A percentile compares a stretch with the other conserved stretches of the same genome.
These are phyloP conservation scores for Parietichytrium sp. DNA, from an alignment of 108 stramenopile species.

Conservation along the genomic window DNA sequence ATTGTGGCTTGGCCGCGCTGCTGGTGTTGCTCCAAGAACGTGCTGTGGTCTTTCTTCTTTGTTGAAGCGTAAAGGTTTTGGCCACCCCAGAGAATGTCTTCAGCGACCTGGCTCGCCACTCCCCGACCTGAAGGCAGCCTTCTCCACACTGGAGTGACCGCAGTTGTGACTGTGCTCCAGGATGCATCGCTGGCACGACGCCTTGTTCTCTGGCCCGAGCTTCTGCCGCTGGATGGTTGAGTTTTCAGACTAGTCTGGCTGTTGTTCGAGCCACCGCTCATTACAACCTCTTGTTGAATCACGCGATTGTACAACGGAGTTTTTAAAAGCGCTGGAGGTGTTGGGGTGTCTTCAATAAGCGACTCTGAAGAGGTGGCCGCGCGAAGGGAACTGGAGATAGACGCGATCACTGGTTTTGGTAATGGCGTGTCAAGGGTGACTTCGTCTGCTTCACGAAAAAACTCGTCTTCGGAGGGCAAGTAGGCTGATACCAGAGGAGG, in stretches of 20 bases:
- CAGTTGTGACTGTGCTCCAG: conserved; percentile 10
- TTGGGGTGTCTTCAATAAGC: no score
- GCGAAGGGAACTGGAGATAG: neutral
- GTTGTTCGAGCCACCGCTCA: neutral
- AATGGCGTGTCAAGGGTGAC: no score
- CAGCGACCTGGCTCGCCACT: neutral
- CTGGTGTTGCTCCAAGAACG: neutral
- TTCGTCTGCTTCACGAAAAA: neutral
- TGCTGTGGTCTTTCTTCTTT: neutral
- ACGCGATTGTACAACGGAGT: neutral
- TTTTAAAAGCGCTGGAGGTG: neutral
- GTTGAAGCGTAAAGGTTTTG: neutral
- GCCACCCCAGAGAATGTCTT: conserved; percentile 24
- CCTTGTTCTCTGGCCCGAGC: neutral
- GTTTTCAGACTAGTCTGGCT: no score
- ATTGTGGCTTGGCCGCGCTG: neutral
- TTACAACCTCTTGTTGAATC: no score
- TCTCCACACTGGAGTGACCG: conserved; percentile 15
- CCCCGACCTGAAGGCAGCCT: neutral
- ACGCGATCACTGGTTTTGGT: neutral
- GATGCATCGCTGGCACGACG: conserved; percentile 28
- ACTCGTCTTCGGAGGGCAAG: conserved; percentile 43
- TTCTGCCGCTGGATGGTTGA: no score
- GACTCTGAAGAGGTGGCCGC: neutral
- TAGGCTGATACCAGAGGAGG: neutral